These are phyloP conservation scores for Phytophthora brassicae DNA, from an alignment of 352 stramenopile species.

Conservation along the genomic window DNA sequence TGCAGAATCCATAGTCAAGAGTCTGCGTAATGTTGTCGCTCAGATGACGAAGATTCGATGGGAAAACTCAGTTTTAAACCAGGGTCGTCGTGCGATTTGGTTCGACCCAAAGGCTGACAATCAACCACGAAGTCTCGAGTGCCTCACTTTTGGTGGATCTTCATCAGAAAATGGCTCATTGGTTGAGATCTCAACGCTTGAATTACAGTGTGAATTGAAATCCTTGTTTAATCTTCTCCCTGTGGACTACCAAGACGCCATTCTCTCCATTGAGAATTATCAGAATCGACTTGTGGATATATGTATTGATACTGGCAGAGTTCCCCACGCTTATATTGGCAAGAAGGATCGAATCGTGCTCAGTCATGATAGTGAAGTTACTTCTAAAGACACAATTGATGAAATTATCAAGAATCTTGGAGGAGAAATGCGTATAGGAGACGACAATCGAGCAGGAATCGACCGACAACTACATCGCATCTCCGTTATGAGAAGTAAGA, in stretches of 20 bases:
- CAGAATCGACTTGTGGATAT: constrained; percentile 37
- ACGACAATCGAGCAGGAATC: constrained; percentile 79
- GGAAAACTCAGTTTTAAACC: constrained; percentile 20
- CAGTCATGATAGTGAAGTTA: constrained; percentile 21
- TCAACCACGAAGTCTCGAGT: constrained; percentile 34
- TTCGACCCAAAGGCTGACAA: constrained; percentile 32
- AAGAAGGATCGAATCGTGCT: constrained; percentile 31
- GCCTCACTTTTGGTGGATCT: constrained; percentile 5
- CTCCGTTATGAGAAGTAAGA: constrained; percentile 68
- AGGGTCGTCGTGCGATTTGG: constrained; percentile 28
- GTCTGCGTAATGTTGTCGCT: not conserved
- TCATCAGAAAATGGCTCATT: not conserved
- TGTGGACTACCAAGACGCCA: constrained; percentile 20
- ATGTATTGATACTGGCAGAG: constrained; percentile 37
- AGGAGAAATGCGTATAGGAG: constrained; percentile 52
- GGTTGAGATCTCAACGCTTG: constrained; percentile 2
- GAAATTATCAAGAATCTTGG: constrained; percentile 48
- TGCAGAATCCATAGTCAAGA: not conserved
- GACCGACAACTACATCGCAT: constrained; percentile 79
- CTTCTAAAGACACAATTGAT: constrained; percentile 54
- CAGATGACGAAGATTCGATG: constrained; percentile 33
- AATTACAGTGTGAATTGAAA: constrained; percentile 40
- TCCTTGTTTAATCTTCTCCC: constrained; percentile 39
- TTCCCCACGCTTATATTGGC: constrained; percentile 36
- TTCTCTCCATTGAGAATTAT: constrained; percentile 26